Percentiles rank a stretch among this genome's conserved stretches.
Conservation (phyloP, 371 early-diverging fungal species). For the Mortierella sp. region DNA sequence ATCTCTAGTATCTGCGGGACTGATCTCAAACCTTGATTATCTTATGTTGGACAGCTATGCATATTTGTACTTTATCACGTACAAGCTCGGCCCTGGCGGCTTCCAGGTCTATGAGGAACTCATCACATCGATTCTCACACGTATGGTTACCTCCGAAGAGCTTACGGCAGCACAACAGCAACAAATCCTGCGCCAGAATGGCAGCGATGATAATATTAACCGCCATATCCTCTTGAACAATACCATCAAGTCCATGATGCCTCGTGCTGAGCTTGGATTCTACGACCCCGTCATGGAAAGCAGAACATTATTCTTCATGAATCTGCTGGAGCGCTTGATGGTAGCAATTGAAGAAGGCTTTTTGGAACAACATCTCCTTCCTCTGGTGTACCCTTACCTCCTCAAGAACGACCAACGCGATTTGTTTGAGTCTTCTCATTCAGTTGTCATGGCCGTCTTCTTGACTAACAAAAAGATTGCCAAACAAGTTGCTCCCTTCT, state of each 20-base stretch:
- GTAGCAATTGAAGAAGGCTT: slow-evolving; percentile 59
- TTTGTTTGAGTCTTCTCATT: slow-evolving; percentile 74
- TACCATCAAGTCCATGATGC: slow-evolving; percentile 47
- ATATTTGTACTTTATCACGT: slow-evolving; percentile 45
- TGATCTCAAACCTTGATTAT: slow-evolving; percentile 33
- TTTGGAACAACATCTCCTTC: slow-evolving; percentile 63
- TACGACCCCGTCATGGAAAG: slow-evolving; percentile 57
- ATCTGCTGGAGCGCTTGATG: slow-evolving; percentile 69
- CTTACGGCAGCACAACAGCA: slow-evolving; percentile 5
- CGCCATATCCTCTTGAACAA: slow-evolving; percentile 37
- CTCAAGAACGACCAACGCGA: slow-evolving; percentile 61
- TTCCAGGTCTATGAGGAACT: slow-evolving; percentile 54
- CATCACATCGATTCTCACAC: slow-evolving; percentile 41
- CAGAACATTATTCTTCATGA: slow-evolving; percentile 65
- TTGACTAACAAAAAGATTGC: slow-evolving; percentile 63
- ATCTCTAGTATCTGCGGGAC: slow-evolving; percentile 21
- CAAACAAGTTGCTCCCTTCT: slow-evolving; percentile 62
- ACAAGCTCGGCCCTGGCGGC: slow-evolving; percentile 50
- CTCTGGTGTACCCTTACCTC: slow-evolving; percentile 70
- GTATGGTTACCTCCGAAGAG: slow-evolving; percentile 40
- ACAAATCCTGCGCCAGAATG: background rate
- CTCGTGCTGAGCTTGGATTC: slow-evolving; percentile 36
- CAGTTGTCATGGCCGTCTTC: slow-evolving; percentile 68
- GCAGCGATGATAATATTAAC: slow-evolving; percentile 9
- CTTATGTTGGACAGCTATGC: slow-evolving; percentile 55